phyloP scores from a whole-genome alignment of 2,329 filamentous ascomycete genomes.

The Verruconis gallopava region DNA sequence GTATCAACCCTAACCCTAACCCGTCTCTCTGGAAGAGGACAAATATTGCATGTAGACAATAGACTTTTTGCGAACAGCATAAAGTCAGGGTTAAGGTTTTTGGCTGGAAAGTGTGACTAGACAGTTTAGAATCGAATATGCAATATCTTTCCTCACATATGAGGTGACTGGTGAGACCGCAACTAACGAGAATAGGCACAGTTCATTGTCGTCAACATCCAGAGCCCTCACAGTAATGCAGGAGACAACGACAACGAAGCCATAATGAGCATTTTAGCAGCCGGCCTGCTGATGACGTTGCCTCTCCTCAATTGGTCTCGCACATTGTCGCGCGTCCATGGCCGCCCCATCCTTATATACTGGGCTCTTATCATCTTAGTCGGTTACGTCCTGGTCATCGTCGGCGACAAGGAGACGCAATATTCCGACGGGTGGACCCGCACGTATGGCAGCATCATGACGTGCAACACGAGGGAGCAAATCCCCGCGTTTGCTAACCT shows the following conservation, averaged over 20 bases:
- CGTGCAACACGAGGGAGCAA: background rate
- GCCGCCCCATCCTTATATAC: background rate
- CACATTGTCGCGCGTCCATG: background rate
- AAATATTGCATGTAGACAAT: too few species aligned
- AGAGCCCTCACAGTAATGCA: too few species aligned
- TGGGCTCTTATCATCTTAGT: slow-evolving; percentile 1
- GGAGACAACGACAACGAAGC: background rate
- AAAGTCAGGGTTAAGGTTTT: too few species aligned
- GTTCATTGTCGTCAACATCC: too few species aligned
- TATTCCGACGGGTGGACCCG: background rate
- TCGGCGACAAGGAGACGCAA: background rate
- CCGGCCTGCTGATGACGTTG: background rate
- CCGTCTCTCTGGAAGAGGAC: too few species aligned
- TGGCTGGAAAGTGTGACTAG: too few species aligned
- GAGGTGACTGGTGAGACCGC: too few species aligned
- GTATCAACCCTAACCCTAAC: too few species aligned
- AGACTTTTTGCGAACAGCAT: too few species aligned
- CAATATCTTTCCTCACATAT: too few species aligned
- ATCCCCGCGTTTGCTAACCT: background rate
- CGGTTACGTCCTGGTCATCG: background rate
- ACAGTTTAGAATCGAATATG: too few species aligned
- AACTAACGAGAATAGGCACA: too few species aligned
- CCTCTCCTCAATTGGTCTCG: background rate
- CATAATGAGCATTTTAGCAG: background rate
- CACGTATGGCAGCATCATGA: background rate